These are phyloP conservation scores for Xylaria cubensis DNA, from an alignment of 495 filamentous ascomycete species.

Conservation along the genomic window DNA sequence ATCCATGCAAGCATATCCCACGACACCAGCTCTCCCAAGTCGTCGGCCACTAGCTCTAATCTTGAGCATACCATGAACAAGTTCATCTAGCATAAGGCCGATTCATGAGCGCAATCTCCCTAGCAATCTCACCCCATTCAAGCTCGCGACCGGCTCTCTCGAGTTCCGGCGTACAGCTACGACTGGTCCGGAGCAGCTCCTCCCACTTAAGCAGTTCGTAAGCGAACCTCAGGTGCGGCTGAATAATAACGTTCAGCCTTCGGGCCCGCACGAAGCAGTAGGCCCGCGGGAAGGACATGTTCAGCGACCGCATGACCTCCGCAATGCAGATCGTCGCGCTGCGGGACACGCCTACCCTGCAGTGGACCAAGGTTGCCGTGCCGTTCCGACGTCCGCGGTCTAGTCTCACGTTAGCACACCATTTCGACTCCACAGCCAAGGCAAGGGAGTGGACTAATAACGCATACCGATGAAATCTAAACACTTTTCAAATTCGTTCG, in stretches of 20 bases:
- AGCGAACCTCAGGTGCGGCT: conserved; percentile 66
- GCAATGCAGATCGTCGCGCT: conserved; percentile 98
- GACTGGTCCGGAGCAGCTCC: conserved; percentile 61
- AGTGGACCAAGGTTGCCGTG: conserved; percentile 93
- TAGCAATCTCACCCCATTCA: conserved; percentile 87
- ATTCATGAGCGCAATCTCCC: conserved; percentile 95
- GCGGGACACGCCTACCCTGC: conserved; percentile 92
- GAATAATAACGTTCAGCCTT: conserved; percentile 74
- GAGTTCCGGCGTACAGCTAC: conserved; percentile 24
- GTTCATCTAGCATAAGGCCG: conserved; percentile 72
- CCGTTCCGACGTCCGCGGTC: conserved; percentile 76
- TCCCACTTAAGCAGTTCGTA: conserved; percentile 93
- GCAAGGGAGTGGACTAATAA: background rate
- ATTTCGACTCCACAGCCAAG: background rate
- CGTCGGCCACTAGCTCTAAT: background rate
- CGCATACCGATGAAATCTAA: conserved; percentile 88
- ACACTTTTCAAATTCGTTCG: conserved; percentile 84
- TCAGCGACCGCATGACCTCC: conserved; percentile 85
- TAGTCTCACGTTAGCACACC: conserved; percentile 42
- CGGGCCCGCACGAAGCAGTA: conserved; percentile 97
- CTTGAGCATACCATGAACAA: background rate
- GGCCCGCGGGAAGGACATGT: conserved; percentile 86
- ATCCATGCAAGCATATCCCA: background rate
- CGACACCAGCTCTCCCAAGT: background rate
- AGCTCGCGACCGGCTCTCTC: conserved; percentile 68